Conservation (phyloP, 176 grass and related monocot genomes). For the Elaeis guineensis region DNA sequence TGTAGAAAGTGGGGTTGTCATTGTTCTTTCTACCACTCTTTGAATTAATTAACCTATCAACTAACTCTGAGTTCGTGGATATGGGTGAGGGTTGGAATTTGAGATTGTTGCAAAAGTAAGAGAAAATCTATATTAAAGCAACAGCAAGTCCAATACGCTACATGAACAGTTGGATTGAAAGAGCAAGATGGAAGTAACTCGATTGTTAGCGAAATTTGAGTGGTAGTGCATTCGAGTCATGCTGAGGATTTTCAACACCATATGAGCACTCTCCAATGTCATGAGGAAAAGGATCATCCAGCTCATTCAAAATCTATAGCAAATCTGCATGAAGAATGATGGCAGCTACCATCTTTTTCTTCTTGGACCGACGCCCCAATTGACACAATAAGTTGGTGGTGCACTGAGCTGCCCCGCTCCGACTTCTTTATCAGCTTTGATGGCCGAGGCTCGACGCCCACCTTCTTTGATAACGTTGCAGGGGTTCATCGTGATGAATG, state of each 20-base stretch:
- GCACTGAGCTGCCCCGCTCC: slow-evolving; percentile 19
- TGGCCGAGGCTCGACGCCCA: slow-evolving; percentile 9
- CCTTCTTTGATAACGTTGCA: not conserved
- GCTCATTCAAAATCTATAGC: slow-evolving; percentile 40
- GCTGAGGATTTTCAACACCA: slow-evolving; percentile 78
- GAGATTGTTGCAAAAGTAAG: too few species aligned
- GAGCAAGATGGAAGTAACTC: slow-evolving; percentile 30
- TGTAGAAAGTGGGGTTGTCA: too few species aligned
- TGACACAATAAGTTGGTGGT: slow-evolving; percentile 38
- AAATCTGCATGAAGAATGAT: slow-evolving; percentile 29
- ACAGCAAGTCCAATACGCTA: too few species aligned
- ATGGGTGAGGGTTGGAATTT: too few species aligned
- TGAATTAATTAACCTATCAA: too few species aligned
- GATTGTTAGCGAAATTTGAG: slow-evolving; percentile 77
- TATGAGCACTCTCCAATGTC: slow-evolving; percentile 64
- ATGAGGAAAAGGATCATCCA: slow-evolving; percentile 71
- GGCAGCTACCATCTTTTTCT: slow-evolving; percentile 34
- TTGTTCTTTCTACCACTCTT: too few species aligned
- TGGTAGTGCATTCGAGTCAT: slow-evolving; percentile 87
- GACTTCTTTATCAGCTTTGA: slow-evolving; percentile 20
- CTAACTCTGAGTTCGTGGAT: too few species aligned
- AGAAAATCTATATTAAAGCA: too few species aligned
- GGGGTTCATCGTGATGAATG: slow-evolving; percentile 19
- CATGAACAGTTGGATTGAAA: not conserved
- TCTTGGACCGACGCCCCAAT: slow-evolving; percentile 34